A percentile compares a stretch with the other conserved stretches of the same genome.
Evolutionary conservation across 306 rosid species (phyloP).

Genomic region (Trifolium pratense): DNA sequence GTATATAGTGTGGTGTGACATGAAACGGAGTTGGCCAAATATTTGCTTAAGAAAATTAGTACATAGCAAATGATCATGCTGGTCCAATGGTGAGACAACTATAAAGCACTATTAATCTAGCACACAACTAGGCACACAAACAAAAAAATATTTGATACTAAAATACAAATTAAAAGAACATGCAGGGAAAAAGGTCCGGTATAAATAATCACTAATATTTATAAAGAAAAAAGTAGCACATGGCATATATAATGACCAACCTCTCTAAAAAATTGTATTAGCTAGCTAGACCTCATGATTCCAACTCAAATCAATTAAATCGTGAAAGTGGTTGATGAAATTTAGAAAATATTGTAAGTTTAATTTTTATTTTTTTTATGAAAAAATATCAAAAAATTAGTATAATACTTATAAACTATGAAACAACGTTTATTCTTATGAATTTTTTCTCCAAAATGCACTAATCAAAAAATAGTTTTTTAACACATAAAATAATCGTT

Average conservation of each 20-base stretch:
- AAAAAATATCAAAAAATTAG: too few relatives aligned
- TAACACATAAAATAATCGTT: too few relatives aligned
- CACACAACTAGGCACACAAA: neutral
- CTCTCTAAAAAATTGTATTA: neutral
- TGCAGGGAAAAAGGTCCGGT: neutral
- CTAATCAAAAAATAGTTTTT: too few relatives aligned
- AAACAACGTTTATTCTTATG: too few relatives aligned
- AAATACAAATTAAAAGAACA: neutral
- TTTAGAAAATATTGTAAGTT: too few relatives aligned
- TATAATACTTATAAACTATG: too few relatives aligned
- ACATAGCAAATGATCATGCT: neutral
- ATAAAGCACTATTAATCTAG: neutral
- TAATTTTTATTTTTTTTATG: too few relatives aligned
- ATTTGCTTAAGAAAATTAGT: neutral
- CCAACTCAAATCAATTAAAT: too few relatives aligned
- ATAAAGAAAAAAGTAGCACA: neutral
- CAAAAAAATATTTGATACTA: neutral
- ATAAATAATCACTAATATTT: neutral
- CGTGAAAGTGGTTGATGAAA: too few relatives aligned
- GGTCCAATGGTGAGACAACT: neutral
- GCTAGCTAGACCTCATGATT: too few relatives aligned
- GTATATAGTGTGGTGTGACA: neutral
- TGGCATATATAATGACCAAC: neutral
- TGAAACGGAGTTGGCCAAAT: neutral
- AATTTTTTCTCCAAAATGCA: too few relatives aligned